phyloP scores from a whole-genome alignment of 192 early-diverging fungal genomes.

The Rhizoclosmatium globosum region DNA sequence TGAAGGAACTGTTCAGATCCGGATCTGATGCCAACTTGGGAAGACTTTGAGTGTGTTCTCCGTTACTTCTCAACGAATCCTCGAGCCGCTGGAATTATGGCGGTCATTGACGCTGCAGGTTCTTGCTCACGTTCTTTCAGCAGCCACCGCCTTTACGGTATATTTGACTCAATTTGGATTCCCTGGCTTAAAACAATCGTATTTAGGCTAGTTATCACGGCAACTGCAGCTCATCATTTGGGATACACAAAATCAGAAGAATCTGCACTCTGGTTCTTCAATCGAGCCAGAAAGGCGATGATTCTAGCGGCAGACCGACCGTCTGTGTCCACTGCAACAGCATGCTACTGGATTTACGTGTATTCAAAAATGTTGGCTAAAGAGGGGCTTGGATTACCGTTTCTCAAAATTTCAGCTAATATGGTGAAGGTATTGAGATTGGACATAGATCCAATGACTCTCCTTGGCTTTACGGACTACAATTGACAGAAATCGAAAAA shows the following conservation, averaged over 20 bases:
- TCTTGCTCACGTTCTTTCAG: not conserved
- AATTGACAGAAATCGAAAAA: conserved; percentile 4
- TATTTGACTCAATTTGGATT: no score
- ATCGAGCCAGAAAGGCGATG: conserved; percentile 14
- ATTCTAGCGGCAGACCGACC: not conserved
- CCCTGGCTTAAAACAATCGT: no score
- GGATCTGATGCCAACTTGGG: conserved; percentile 1
- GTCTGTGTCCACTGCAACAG: not conserved
- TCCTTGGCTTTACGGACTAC: not conserved
- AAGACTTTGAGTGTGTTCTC: not conserved
- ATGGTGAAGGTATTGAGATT: not conserved
- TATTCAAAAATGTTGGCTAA: not conserved
- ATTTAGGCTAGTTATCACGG: no score
- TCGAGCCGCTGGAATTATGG: not conserved
- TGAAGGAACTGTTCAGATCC: not conserved
- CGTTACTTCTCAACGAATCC: not conserved
- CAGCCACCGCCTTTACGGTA: not conserved
- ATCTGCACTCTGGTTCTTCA: not conserved
- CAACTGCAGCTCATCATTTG: not conserved
- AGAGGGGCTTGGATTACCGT: not conserved
- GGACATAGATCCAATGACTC: conserved; percentile 7
- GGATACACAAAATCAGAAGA: not conserved
- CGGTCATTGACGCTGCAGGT: not conserved
- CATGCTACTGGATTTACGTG: not conserved
- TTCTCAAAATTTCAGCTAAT: not conserved